phyloP scores from a whole-genome alignment of 1,139 yeast species.

The Tardiomyces digboiensis region DNA sequence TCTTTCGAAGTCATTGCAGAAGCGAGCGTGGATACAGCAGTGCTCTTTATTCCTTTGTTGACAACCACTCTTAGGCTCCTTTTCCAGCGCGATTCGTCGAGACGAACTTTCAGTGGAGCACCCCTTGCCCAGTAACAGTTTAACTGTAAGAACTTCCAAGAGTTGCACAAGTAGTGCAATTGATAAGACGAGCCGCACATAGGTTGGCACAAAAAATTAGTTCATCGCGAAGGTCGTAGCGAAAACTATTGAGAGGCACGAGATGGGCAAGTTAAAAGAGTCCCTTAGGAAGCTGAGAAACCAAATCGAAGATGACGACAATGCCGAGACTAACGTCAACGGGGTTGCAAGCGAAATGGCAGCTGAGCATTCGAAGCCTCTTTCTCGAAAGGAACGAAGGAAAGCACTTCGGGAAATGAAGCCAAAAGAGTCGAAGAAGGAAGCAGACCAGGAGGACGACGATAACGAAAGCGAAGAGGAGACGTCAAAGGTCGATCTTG shows the following conservation, averaged over 20 bases:
- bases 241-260: neutral
- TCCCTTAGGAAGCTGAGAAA: neutral
- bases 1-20: neutral
- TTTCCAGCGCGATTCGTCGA: too few species aligned
- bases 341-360: slow-evolving; percentile 4
- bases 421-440: slow-evolving; percentile 5
- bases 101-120: too few species aligned
- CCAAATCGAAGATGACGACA: slow-evolving; percentile 33
- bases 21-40: too few species aligned
- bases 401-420: neutral
- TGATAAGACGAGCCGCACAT: neutral
- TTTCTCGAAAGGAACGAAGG: neutral
- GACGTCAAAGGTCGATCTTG: slow-evolving; percentile 4
- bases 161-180: too few species aligned
- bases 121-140: too few species aligned
- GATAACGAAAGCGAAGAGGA: slow-evolving; percentile 8
- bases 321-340: slow-evolving; percentile 21
- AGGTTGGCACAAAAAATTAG: neutral
- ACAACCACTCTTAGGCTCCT: too few species aligned
- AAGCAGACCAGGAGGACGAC: slow-evolving; percentile 12
- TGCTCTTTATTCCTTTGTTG: too few species aligned
- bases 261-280: slow-evolving; percentile 1
- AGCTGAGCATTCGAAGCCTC: neutral
- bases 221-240: neutral
- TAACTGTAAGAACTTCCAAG: too few species aligned